Base-by-base conservation (phyloP, 2,329 filamentous ascomycete species). In the Aspergillus niger region DNA sequence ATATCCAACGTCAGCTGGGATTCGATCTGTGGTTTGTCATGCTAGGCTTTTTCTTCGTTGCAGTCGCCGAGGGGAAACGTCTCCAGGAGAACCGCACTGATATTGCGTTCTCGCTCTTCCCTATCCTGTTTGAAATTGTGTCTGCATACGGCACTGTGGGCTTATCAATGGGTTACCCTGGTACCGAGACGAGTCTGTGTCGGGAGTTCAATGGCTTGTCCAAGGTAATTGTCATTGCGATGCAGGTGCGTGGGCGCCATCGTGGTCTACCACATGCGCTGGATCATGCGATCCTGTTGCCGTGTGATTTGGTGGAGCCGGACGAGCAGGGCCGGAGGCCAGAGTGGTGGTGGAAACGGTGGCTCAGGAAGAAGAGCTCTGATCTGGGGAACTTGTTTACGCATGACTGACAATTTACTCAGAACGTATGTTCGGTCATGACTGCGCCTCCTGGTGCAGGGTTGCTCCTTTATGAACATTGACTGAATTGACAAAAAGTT, bases 1-100 rank as follows among this genome's bases (percentile, higher is more conserved):
- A 98, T 85, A 83, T 98, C 72, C 90, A 94, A 49, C 87, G 90
- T 47, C 94, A 98, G 76, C 84, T 98, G 26, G 96, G 92, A 30
- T 98, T 97, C 80, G 94, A 98, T 77, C 77, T 98, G 76, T 98
- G 94, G 94, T 98, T 91, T 71, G 89, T 98, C 61, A 96, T 96
- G 73, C 76, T 97, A 17, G 94, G 93, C 1, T 87, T 95, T 69
- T 98, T 98, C 79, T 86, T 97, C 72, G 89, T 98, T 69, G 85
- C 89, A 61, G 95, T 98, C 67, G 87, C 89, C 24, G 94, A 98
- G 77, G 92, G 92, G 2, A 59, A 70, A 3, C 85, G 87, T 13
- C 81, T 98, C 7, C 82, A 89, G 70, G 84, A 85, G 66, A 80
- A 49, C 38, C 51, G 76, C 24, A 82, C 88, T 63, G 77, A 86